phyloP scores from a whole-genome alignment of 352 stramenopile genomes.

The Hyaloperonospora arabidopsidis region DNA sequence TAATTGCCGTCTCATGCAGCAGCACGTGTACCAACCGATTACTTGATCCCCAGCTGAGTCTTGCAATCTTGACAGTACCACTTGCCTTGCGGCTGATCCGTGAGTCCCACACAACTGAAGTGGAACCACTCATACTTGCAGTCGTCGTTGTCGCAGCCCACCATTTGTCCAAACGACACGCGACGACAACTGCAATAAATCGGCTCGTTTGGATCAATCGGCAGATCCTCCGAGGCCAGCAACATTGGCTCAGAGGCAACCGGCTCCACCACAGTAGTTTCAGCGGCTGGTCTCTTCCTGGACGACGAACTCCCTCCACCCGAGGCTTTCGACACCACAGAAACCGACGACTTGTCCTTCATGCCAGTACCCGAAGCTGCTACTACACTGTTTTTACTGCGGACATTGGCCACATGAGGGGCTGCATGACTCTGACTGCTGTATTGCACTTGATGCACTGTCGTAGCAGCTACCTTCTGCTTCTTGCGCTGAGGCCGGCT shows the following conservation, averaged over 20 bases:
- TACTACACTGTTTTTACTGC: slow-evolving; percentile 29
- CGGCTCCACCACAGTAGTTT: slow-evolving; percentile 26
- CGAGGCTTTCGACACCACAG: slow-evolving; percentile 15
- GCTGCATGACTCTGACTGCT: slow-evolving; percentile 15
- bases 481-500: slow-evolving; percentile 42
- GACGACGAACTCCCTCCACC: slow-evolving; percentile 12
- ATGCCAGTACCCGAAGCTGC: slow-evolving; percentile 5
- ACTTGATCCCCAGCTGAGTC: slow-evolving; percentile 60
- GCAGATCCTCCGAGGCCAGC: slow-evolving; percentile 65
- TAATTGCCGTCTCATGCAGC: no score
- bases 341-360: slow-evolving; percentile 19
- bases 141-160: slow-evolving; percentile 88
- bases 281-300: slow-evolving; percentile 47
- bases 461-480: slow-evolving; percentile 29
- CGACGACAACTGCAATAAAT: slow-evolving; percentile 83
- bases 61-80: slow-evolving; percentile 85
- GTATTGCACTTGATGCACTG: slow-evolving; percentile 17
- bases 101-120: slow-evolving; percentile 84
- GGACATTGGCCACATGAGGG: slow-evolving; percentile 15
- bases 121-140: slow-evolving; percentile 92
- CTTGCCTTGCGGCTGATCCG: slow-evolving; percentile 68
- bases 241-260: slow-evolving; percentile 16
- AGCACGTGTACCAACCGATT: slow-evolving; percentile 5
- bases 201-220: slow-evolving; percentile 83
- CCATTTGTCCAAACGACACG: slow-evolving; percentile 88